Conservation (phyloP, 306 rosid genomes). For the Benincasa hispida region DNA sequence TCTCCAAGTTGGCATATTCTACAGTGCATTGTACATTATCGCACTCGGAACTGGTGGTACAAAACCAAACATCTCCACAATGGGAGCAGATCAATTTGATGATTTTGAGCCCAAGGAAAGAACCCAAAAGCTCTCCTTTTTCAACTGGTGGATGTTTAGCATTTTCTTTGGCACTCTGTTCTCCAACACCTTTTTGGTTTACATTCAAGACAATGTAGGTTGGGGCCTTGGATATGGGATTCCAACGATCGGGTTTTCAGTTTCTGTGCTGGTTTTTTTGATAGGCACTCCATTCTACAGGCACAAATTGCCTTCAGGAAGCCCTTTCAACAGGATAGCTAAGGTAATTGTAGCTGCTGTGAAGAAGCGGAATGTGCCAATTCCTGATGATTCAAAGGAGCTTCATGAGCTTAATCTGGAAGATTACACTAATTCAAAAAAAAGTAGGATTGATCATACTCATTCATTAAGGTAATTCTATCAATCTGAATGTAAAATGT, state of each 20-base stretch:
- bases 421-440: constrained; percentile 22
- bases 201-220: constrained; percentile 65
- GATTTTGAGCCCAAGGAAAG: constrained; percentile 58
- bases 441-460: constrained; percentile 33
- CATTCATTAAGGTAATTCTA: constrained; percentile 36
- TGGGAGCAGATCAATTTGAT: constrained; percentile 91
- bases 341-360: constrained; percentile 45
- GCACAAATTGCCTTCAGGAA: constrained; percentile 59
- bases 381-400: constrained; percentile 50
- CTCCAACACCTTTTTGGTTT: constrained; percentile 50
- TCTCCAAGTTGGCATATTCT: constrained; percentile 49
- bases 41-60: constrained; percentile 80
- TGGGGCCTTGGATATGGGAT: constrained; percentile 72
- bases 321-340: constrained; percentile 50
- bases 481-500: not conserved
- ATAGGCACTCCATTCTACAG: constrained; percentile 52
- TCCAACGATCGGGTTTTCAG: constrained; percentile 55
- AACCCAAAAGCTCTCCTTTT: constrained; percentile 50
- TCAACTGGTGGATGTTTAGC: constrained; percentile 81
- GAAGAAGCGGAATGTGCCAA: constrained; percentile 35
- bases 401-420: constrained; percentile 50
- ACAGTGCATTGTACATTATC: constrained; percentile 43
- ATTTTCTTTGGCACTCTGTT: constrained; percentile 62
- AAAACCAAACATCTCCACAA: constrained; percentile 78
- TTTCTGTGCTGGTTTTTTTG: constrained; percentile 51